A percentile compares a stretch with the other conserved stretches of the same genome.
phyloP scores from a whole-genome alignment of 306 rosid genomes.

The Acacia acuminata region DNA sequence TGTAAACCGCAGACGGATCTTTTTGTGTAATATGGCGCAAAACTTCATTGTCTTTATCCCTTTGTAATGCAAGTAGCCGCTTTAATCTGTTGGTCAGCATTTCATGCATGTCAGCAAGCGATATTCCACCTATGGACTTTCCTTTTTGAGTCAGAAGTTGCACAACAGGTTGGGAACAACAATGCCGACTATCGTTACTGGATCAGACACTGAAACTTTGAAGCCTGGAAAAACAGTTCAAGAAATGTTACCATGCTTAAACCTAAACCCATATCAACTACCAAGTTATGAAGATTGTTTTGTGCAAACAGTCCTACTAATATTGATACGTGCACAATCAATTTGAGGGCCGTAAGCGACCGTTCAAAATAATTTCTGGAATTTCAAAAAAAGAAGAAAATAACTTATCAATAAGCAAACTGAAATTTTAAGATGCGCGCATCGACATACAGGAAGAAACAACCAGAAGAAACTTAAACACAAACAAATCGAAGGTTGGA shows the following conservation, averaged over 20 bases:
- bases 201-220: too few species aligned
- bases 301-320: background rate
- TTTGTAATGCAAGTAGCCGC: background rate
- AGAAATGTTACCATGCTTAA: too few species aligned
- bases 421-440: background rate
- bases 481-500: too few species aligned
- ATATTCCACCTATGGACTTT: too few species aligned
- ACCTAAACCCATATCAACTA: background rate
- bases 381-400: background rate
- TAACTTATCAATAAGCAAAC: background rate
- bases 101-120: background rate
- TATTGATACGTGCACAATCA: background rate
- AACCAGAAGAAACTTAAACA: too few species aligned
- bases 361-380: background rate
- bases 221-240: too few species aligned
- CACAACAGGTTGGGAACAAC: too few species aligned
- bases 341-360: background rate
- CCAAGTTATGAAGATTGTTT: background rate
- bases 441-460: too few species aligned
- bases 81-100: background rate
- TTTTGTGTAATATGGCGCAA: too few species aligned
- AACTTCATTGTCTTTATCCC: background rate
- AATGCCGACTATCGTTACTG: too few species aligned
- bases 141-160: too few species aligned
- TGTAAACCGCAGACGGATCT: background rate